phyloP scores from a whole-genome alignment of 2,329 filamentous ascomycete species.

The Pleurostoma richardsiae region DNA sequence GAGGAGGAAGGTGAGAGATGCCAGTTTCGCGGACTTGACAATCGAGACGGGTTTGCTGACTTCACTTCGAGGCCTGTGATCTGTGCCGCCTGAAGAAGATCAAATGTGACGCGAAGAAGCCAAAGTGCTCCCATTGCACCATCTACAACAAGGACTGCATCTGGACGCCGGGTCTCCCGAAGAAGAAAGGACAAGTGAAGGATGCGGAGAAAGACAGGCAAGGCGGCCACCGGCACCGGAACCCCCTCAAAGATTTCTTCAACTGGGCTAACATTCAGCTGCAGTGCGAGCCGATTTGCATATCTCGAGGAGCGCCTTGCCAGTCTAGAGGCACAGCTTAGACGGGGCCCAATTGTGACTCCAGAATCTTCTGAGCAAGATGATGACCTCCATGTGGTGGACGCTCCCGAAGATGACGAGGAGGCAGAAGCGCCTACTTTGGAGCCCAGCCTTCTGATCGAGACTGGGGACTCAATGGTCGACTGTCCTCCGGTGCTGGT shows the following conservation, averaged over 20 bases:
- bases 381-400: no score
- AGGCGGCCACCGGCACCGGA: neutral
- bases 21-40: no score
- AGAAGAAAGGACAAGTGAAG: conserved; percentile 9
- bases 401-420: no score
- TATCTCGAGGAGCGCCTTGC: conserved; percentile 6
- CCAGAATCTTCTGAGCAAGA: no score
- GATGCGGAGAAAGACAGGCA: conserved; percentile 6
- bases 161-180: conserved; percentile 15
- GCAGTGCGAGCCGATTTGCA: conserved; percentile 4
- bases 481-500: neutral
- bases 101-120: conserved; percentile 25
- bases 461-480: conserved; percentile 2
- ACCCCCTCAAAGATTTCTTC: no score
- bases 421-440: no score
- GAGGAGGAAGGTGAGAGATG: no score
- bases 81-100: conserved; percentile 26
- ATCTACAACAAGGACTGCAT: conserved; percentile 15
- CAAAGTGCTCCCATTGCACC: conserved; percentile 25
- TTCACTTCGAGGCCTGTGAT: conserved; percentile 18
- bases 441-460: neutral
- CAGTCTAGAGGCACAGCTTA: no score
- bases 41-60: no score
- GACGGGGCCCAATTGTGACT: no score
- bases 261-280: neutral